Evolutionary conservation across 1,284 basidiomycete species (phyloP), one percentile per base, ranked within the genome.

Genomic region (Tilletia indica): DNA sequence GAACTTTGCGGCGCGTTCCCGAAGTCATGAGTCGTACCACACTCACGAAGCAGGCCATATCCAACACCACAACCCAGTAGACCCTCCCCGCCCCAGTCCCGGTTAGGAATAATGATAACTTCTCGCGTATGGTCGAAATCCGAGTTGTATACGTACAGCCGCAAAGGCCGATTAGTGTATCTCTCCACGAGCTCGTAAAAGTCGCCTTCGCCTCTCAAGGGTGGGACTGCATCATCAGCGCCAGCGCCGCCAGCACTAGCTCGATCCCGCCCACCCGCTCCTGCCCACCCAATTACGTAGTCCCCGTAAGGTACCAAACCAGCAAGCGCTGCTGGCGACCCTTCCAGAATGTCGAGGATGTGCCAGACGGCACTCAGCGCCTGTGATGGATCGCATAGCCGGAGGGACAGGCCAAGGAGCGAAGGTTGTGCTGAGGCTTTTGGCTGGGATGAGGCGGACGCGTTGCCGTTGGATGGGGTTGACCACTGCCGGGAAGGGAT

Each of bases 121-220:
- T 85, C 85, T 25, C 84, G 75, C 8, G 84, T 85, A 19, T 85
- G 82, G 68, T 99, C 94, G 80, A 97, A 96, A 85, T 98, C 96
- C 77, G 93, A 91, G 58, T 94, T 97, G 86, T 98, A 98, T 6
- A 98, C 95, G 83, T 96, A 98, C 36, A 98, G 90, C 54, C 93
- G 88, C 49, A 98, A 85, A 5, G 95, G 93, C 84, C 93, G 94
- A 80, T 97, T 95, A 69, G 93, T 89, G 85, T 98, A 94, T 54
- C 91, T 89, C 87, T 98, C 97, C 39, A 99, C 93, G 2, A 99
- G 87, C 75, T 97, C 93, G 85, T 98, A 98, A 81, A 99, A 98
- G 82, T 98, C 95, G 74, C 91, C 91, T 85, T 99, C 96, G n/a
- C 92, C 90, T n/a, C 78, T 72, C 19, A 82, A 71, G 75, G 91